Conservation (phyloP, 495 filamentous ascomycete genomes). For the Trichoderma asperelloides region DNA sequence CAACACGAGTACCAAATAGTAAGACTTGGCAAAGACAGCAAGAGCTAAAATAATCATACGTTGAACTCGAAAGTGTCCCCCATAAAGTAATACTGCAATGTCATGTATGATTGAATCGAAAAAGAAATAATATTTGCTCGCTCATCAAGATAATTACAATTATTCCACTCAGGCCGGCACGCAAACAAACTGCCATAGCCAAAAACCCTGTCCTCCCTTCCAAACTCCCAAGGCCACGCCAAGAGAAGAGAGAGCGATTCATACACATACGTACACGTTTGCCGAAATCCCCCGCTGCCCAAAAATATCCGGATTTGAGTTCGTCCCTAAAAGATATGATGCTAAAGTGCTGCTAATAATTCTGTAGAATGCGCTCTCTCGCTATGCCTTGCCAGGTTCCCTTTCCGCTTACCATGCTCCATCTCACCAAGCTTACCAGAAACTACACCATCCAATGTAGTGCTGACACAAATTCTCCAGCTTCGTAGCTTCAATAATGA, state of each 20-base stretch:
- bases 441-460: slow-evolving; percentile 96
- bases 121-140: background rate
- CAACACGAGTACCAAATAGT: too few relatives aligned
- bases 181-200: background rate
- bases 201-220: background rate
- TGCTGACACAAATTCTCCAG: slow-evolving; percentile 97
- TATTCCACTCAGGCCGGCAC: background rate
- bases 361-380: background rate
- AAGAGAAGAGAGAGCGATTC: background rate
- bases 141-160: background rate
- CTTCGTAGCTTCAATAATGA: slow-evolving; percentile 90
- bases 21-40: too few relatives aligned
- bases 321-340: background rate
- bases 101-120: background rate
- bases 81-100: background rate
- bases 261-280: background rate
- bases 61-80: background rate
- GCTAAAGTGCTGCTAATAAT: background rate
- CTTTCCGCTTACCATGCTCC: background rate
- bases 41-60: background rate
- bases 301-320: background rate
- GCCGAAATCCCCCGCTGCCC: background rate
- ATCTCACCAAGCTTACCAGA: slow-evolving; percentile 50
- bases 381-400: background rate
- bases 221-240: background rate